phyloP scores from a whole-genome alignment of 169 alveolate species.

The Fabrea salina region DNA sequence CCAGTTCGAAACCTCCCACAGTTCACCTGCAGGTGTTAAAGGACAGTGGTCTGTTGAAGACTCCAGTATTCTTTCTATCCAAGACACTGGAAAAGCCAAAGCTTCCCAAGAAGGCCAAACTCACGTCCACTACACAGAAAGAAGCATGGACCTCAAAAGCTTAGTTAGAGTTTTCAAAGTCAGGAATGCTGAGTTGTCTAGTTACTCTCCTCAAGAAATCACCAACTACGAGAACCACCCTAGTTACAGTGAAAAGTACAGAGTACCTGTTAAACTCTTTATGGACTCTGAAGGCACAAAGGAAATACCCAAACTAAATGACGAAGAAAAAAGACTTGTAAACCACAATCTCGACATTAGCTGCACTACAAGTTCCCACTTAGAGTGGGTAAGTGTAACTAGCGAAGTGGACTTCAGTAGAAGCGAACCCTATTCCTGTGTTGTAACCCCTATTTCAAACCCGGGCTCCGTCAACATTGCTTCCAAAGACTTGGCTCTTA shows the following conservation, averaged over 20 bases:
- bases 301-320: slow-evolving; percentile 30
- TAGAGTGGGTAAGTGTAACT: slow-evolving; percentile 14
- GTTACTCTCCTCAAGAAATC: slow-evolving; percentile 11
- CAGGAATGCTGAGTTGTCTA: slow-evolving; percentile 39
- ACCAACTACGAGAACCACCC: slow-evolving; percentile 29
- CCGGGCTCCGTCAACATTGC: neutral
- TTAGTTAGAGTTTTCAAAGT: slow-evolving; percentile 40
- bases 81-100: slow-evolving; percentile 36
- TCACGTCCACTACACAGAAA: slow-evolving; percentile 33
- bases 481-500: neutral
- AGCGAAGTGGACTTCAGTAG: slow-evolving; percentile 20
- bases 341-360: slow-evolving; percentile 35
- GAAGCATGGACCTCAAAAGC: slow-evolving; percentile 39
- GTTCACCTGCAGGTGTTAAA: slow-evolving; percentile 28
- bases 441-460: slow-evolving; percentile 25
- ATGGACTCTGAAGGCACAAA: slow-evolving; percentile 22
- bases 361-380: slow-evolving; percentile 6
- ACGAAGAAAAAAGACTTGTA: slow-evolving; percentile 36
- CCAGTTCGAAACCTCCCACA: slow-evolving; percentile 40
- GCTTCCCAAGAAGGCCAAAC: slow-evolving; percentile 48
- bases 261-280: slow-evolving; percentile 38
- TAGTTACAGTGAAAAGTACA: slow-evolving; percentile 21
- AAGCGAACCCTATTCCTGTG: slow-evolving; percentile 36
- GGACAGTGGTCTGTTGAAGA: slow-evolving; percentile 20
- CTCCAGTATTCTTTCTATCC: slow-evolving; percentile 21